These are phyloP conservation scores for Hypoxylon sp. DNA, from an alignment of 2,329 filamentous ascomycete genomes.

Conservation along the genomic window DNA sequence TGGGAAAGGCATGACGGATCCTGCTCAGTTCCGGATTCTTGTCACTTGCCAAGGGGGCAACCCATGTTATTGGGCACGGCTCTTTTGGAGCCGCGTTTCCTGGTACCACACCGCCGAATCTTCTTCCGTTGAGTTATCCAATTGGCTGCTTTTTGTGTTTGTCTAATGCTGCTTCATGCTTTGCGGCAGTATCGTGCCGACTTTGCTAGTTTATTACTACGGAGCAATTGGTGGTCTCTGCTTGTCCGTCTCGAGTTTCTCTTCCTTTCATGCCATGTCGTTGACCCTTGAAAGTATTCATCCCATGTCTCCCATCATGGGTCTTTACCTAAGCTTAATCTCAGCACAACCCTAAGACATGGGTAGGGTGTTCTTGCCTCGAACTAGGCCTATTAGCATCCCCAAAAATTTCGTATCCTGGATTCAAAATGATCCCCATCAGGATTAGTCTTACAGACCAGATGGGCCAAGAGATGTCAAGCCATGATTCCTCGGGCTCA, in stretches of 20 bases:
- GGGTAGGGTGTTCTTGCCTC: slow-evolving; percentile 25
- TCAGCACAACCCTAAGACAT: slow-evolving; percentile 16
- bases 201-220: slow-evolving; percentile 14
- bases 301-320: slow-evolving; percentile 25
- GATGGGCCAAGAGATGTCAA: slow-evolving; percentile 31
- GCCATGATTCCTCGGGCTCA: slow-evolving; percentile 29
- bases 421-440: slow-evolving; percentile 1
- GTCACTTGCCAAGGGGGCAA: slow-evolving; percentile 15
- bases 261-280: slow-evolving; percentile 2
- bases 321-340: slow-evolving; percentile 13
- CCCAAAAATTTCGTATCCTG: slow-evolving; percentile 2
- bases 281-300: slow-evolving; percentile 15
- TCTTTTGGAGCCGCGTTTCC: slow-evolving; percentile 42
- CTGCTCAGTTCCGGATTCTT: slow-evolving; percentile 30
- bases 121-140: background rate
- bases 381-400: slow-evolving; percentile 8
- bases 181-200: slow-evolving; percentile 28
- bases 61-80: slow-evolving; percentile 32
- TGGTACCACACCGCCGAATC: slow-evolving; percentile 36
- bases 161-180: slow-evolving; percentile 23
- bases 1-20: slow-evolving; percentile 30
- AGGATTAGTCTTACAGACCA: slow-evolving; percentile 8
- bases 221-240: slow-evolving; percentile 7
- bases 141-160: slow-evolving; percentile 30
- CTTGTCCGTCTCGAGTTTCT: slow-evolving; percentile 35